Percentiles rank a stretch among this genome's conserved stretches.
Evolutionary conservation across 2,329 filamentous ascomycete species (phyloP).

Genomic region (Fusarium protoensiforme): DNA sequence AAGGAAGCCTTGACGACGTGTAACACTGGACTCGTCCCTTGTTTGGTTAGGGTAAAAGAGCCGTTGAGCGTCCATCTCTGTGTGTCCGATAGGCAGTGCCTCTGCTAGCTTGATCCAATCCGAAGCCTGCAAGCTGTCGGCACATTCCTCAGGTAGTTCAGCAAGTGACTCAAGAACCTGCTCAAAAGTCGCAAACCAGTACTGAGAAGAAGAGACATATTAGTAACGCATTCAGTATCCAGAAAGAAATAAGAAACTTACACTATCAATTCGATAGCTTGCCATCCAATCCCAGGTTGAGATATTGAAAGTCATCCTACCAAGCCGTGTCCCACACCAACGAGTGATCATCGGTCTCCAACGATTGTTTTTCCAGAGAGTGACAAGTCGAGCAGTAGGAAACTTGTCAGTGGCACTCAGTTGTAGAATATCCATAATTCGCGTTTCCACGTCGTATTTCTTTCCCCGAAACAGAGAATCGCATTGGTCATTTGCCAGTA

Average conservation of each 20-base stretch:
- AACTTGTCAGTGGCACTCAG: not conserved
- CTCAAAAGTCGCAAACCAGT: not conserved
- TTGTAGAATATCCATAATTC: not conserved
- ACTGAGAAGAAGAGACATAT: not conserved
- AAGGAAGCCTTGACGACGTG: not conserved
- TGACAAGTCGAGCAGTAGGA: not conserved
- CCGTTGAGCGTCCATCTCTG: not conserved
- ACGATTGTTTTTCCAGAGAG: constrained; percentile 4
- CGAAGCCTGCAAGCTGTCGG: not conserved
- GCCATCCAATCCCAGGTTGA: constrained; percentile 8
- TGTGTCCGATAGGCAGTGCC: not conserved
- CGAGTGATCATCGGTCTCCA: constrained; percentile 1
- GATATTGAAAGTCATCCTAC: not conserved
- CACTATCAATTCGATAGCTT: not conserved
- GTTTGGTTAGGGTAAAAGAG: not conserved
- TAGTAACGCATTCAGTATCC: not conserved
- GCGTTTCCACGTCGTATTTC: not conserved
- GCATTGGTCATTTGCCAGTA: not conserved
- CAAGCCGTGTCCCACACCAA: not conserved
- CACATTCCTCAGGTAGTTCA: not conserved
- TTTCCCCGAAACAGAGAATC: constrained; percentile 1
- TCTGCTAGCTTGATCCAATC: not conserved
- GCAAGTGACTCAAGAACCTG: not conserved
- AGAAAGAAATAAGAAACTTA: not conserved
- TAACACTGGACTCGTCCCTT: not conserved